phyloP scores from a whole-genome alignment of 306 rosid genomes.

The Fagus sylvatica region DNA sequence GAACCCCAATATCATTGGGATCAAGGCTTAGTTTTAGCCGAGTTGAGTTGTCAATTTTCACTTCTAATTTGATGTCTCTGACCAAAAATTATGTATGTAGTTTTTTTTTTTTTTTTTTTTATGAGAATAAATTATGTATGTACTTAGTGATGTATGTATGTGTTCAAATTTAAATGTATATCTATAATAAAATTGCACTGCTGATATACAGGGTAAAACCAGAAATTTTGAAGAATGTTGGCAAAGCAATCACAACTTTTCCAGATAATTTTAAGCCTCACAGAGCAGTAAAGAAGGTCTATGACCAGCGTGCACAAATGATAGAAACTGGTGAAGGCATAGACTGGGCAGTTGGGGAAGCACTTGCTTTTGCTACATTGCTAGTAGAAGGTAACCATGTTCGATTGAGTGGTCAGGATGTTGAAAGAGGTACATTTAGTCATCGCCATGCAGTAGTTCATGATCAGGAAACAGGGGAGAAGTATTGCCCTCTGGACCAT shows the following conservation, averaged over 20 bases:
- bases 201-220: constrained; percentile 70
- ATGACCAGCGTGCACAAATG: constrained; percentile 87
- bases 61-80: neutral
- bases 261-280: constrained; percentile 87
- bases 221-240: constrained; percentile 86
- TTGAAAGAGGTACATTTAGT: constrained; percentile 97
- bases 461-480: constrained; percentile 84
- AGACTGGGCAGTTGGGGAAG: constrained; percentile 95
- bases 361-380: constrained; percentile 95
- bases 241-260: constrained; percentile 79
- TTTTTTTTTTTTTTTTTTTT: no score
- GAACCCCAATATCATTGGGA: no score
- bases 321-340: constrained; percentile 91
- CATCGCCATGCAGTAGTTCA: constrained; percentile 90
- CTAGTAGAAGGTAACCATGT: constrained; percentile 94
- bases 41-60: neutral
- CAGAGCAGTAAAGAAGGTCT: constrained; percentile 87
- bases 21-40: no score
- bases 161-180: constrained; percentile 1
- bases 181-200: constrained; percentile 24
- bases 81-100: neutral
- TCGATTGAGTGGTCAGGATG: constrained; percentile 95
- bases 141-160: neutral
- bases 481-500: constrained; percentile 86
- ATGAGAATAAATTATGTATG: no score